Conservation (phyloP, 768 basidiomycete genomes). For the Amanita inopinata region DNA sequence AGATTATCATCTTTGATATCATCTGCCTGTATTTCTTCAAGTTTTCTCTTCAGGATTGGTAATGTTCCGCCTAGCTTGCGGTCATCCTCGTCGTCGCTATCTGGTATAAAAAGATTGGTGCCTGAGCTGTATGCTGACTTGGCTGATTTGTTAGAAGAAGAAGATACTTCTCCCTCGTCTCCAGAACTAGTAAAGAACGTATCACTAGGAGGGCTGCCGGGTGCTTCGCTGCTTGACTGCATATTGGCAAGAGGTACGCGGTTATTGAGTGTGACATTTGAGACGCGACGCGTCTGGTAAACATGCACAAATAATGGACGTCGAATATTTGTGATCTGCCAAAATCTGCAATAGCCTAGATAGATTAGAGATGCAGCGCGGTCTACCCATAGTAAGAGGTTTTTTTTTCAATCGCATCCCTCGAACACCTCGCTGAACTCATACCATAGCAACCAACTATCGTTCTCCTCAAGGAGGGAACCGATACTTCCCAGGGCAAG, state of each 20-base stretch:
- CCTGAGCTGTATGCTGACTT: constrained; percentile 7
- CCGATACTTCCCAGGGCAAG: constrained; percentile 92
- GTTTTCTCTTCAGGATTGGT: constrained; percentile 14
- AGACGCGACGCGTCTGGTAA: constrained; percentile 28
- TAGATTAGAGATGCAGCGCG: constrained; percentile 67
- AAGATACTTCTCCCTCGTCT: constrained; percentile 31
- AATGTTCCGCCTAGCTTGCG: constrained; percentile 4
- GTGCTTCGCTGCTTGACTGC: constrained; percentile 19
- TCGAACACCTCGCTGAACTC: too few species aligned
- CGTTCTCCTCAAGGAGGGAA: constrained; percentile 92
- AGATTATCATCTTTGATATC: constrained; percentile 11
- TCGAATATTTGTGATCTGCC: constrained; percentile 8
- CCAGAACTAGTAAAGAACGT: constrained; percentile 57
- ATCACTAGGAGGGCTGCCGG: constrained; percentile 23
- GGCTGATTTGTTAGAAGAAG: constrained; percentile 4
- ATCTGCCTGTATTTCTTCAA: constrained; percentile 9
- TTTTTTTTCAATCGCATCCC: too few species aligned
- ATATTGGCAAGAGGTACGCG: constrained; percentile 8
- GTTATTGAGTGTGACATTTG: constrained; percentile 17
- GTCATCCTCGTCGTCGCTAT: constrained; percentile 24
- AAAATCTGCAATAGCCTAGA: constrained; percentile 15
- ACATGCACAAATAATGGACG: neutral
- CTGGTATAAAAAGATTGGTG: constrained; percentile 25
- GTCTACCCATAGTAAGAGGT: constrained; percentile 59
- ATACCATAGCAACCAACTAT: constrained; percentile 87